phyloP scores from a whole-genome alignment of 1,139 yeast species.

The Trichomonascaceae sp. region DNA sequence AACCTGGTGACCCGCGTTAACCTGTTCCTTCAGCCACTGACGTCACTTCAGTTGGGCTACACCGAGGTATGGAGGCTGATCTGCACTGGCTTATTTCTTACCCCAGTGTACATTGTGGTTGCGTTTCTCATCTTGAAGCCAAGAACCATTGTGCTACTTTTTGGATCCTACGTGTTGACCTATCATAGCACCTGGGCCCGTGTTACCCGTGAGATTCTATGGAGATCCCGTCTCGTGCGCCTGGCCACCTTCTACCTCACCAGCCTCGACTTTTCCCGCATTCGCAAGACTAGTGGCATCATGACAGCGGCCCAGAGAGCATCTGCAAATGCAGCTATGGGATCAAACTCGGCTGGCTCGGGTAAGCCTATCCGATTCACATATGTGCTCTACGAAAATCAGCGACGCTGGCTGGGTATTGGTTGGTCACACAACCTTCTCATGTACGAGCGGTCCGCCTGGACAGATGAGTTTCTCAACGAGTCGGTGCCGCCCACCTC shows the following conservation, averaged over 20 bases:
- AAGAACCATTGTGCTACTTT: slow-evolving; percentile 44
- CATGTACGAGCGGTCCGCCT: slow-evolving; percentile 86
- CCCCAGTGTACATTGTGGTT: slow-evolving; percentile 67
- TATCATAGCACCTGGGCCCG: slow-evolving; percentile 81
- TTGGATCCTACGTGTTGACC: slow-evolving; percentile 55
- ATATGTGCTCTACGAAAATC: slow-evolving; percentile 89
- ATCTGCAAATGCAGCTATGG: slow-evolving; percentile 7
- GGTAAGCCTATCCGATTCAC: slow-evolving; percentile 69
- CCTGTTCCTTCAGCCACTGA: slow-evolving; percentile 62
- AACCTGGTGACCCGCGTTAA: slow-evolving; percentile 67
- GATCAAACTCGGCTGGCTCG: slow-evolving; percentile 20
- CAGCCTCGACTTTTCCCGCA: slow-evolving; percentile 70
- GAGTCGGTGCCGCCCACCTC: slow-evolving; percentile 67
- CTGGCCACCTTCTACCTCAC: slow-evolving; percentile 66
- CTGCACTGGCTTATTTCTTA: slow-evolving; percentile 71
- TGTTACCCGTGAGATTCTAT: slow-evolving; percentile 65
- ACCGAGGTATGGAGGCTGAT: slow-evolving; percentile 68
- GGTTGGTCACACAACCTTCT: slow-evolving; percentile 93
- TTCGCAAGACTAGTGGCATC: slow-evolving; percentile 10
- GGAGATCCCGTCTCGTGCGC: slow-evolving; percentile 70
- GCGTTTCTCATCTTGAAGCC: slow-evolving; percentile 61
- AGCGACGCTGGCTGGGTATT: slow-evolving; percentile 93
- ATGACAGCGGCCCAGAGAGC: slow-evolving; percentile 12
- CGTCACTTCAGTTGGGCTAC: slow-evolving; percentile 53
- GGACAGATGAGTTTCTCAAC: slow-evolving; percentile 93